Evolutionary conservation across 2,329 filamentous ascomycete species (phyloP), one percentile per base, ranked within the genome.

Genomic region (Aspergillus versicolor): DNA sequence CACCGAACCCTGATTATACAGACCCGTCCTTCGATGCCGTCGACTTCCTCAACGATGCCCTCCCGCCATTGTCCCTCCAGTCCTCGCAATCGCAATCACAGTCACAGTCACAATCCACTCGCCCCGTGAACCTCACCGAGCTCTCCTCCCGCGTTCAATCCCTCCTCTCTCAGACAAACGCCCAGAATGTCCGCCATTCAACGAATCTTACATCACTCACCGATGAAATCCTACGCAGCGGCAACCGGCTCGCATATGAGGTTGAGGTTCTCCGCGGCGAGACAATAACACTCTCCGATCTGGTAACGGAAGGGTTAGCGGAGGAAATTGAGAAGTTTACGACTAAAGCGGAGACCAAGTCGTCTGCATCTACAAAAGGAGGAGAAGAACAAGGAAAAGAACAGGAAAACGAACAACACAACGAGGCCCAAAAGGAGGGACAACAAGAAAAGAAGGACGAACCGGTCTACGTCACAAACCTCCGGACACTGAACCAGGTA

Each of bases 221-320:
- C 11, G 93, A 99, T 73, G 94, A 97, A 65, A 97, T 99, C 61
- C 76, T 99, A 60, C 85, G 94, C 56, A 92, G 91, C 67, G 91
- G 92, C 24, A 91, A 90, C 62, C 84, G 93, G 4, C 79, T 99
- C 56, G 91, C 92, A 19, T 99, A 99, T 70, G 91, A 97, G 75
- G 93, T 97, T 19, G 93, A 97, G 74, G 84, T 97, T 17, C 75
- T 97, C 48, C 85, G 92, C n/a, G 92, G 92, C 61, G 92, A 97
- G 75, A 89, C 91, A 2, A 77, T 92, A 46, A 83, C 89, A n/a
- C 78, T 97, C 37, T 86, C 87, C 1, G 92, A 97, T 70, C 83
- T 88, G 2, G 78, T 97, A 65, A 85, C 86, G 5, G 89, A 92
- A 63, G 84, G 82, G 0, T 75, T 96, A 43, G 84, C 84, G 46